These are phyloP conservation scores for Pseudogymnoascus pannorum DNA, from an alignment of 2,329 filamentous ascomycete species.

Conservation along the genomic window DNA sequence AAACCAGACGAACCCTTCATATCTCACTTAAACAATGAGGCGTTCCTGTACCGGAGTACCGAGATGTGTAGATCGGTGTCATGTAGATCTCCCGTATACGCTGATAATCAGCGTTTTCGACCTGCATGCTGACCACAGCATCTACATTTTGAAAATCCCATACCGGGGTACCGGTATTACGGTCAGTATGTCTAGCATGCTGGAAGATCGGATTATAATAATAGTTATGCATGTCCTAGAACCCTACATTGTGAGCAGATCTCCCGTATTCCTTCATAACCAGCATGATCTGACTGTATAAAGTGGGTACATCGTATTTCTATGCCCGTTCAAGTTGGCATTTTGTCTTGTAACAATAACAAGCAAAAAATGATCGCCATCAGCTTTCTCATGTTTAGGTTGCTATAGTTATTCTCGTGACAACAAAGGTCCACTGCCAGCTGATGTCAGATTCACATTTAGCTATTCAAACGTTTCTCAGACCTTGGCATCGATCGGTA, in stretches of 20 bases:
- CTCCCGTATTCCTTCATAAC: neutral
- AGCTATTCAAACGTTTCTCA: neutral
- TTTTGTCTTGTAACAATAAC: neutral
- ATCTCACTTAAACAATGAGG: neutral
- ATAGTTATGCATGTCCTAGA: neutral
- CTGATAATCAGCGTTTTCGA: neutral
- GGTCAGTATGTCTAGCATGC: neutral
- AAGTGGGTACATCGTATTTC: neutral
- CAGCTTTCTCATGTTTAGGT: neutral
- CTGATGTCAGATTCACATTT: neutral
- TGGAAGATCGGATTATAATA: neutral
- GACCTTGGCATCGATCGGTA: neutral
- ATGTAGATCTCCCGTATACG: neutral
- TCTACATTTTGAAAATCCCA: no score
- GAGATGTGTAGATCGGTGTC: neutral
- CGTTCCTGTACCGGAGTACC: neutral
- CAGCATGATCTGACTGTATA: neutral
- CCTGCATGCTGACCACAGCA: no score
- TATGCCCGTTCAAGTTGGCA: neutral
- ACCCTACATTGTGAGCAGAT: neutral
- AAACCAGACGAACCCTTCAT: no score
- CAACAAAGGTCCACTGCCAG: neutral
- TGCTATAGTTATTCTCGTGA: neutral
- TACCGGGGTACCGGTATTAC: neutral
- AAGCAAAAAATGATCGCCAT: neutral